phyloP scores from a whole-genome alignment of 306 rosid genomes.

The Dalbergia cochinchinensis region DNA sequence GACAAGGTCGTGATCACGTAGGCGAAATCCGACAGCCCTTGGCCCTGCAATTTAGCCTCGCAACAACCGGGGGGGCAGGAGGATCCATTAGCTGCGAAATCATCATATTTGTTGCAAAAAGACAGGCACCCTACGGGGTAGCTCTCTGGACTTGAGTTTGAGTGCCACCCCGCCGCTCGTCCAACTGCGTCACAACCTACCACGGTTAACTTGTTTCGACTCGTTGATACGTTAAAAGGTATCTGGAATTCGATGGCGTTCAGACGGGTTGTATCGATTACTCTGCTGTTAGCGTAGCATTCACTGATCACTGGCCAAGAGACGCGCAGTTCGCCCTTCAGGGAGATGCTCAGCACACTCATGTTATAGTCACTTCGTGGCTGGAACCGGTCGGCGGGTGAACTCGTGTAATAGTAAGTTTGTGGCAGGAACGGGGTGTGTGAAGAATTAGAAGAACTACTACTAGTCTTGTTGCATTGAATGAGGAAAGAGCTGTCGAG shows the following conservation, averaged over 20 bases:
- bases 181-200: constrained; percentile 48
- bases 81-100: neutral
- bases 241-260: accelerated
- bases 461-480: neutral
- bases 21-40: neutral
- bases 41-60: constrained; percentile 15
- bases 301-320: neutral
- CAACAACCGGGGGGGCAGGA: constrained; percentile 50
- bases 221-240: constrained; percentile 24
- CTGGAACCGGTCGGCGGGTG: no score
- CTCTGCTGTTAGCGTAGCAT: neutral
- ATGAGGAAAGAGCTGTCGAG: constrained; percentile 43
- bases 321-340: constrained; percentile 45
- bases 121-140: constrained; percentile 38
- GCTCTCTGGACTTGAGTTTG: accelerated
- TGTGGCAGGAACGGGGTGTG: neutral
- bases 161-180: accelerated
- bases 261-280: accelerated
- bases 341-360: constrained; percentile 28
- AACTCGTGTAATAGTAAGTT: neutral
- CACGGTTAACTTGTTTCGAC: constrained; percentile 27
- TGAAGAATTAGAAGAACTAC: neutral
- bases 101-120: neutral
- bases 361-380: neutral
- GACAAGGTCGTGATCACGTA: neutral